These are phyloP conservation scores for Fusarium miscanthi DNA, from an alignment of 2,329 filamentous ascomycete genomes.

Conservation along the genomic window DNA sequence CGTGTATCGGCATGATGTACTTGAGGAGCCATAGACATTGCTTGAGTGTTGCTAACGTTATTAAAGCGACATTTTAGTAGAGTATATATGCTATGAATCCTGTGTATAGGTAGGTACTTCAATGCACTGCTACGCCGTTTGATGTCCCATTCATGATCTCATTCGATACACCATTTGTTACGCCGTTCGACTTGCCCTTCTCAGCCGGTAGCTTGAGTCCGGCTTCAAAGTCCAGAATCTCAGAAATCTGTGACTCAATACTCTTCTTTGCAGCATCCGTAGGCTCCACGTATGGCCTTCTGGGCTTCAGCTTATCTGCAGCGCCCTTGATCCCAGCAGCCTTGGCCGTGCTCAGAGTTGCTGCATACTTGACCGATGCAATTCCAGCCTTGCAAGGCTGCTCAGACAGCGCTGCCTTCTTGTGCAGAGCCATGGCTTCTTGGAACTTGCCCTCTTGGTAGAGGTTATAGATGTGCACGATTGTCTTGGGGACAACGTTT, in stretches of 20 bases:
- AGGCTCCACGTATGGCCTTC: conserved; percentile 68
- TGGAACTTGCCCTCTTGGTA: conserved; percentile 66
- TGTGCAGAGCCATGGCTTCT: conserved; percentile 71
- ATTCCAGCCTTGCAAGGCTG: conserved; percentile 74
- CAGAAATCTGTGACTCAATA: conserved; percentile 54
- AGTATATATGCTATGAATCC: rapidly evolving
- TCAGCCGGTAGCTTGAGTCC: conserved; percentile 10
- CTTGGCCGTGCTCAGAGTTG: conserved; percentile 68
- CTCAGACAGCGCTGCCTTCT: conserved; percentile 72
- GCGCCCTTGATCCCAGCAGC: conserved; percentile 70
- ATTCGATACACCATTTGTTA: not conserved
- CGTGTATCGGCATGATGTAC: not conserved
- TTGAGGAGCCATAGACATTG: not conserved
- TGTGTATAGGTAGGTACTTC: rapidly evolving
- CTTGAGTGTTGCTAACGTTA: not conserved
- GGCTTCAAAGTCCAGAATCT: conserved; percentile 56
- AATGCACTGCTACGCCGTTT: conserved; percentile 5
- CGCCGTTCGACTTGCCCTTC: not conserved
- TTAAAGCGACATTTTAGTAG: no score
- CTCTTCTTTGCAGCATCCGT: conserved; percentile 56
- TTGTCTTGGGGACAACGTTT: conserved; percentile 69
- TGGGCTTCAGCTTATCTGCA: conserved; percentile 66
- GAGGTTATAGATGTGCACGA: conserved; percentile 69
- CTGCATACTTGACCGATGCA: conserved; percentile 74
- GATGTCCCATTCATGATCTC: not conserved